Evolutionary conservation across 176 grass and related monocot genomes (phyloP).

Genomic region (Puccinellia tenuiflora): DNA sequence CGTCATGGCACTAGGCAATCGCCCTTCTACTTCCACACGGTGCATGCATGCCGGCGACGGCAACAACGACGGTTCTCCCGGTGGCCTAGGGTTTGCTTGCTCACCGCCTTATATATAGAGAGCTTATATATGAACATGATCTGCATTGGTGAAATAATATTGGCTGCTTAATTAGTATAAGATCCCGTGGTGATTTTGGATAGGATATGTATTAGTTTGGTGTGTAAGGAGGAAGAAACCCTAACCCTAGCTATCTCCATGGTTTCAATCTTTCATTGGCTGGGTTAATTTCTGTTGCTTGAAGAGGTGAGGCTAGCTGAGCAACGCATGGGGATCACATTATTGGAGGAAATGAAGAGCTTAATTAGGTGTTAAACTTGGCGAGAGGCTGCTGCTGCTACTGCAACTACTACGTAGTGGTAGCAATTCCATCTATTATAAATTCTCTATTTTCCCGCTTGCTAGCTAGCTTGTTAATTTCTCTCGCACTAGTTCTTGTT

Average conservation of each 20-base stretch:
- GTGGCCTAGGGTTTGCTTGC: slow-evolving; percentile 39
- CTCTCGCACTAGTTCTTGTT: slow-evolving; percentile 2
- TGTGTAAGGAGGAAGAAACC: slow-evolving; percentile 34
- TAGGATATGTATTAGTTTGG: slow-evolving; percentile 4
- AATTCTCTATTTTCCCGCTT: background rate
- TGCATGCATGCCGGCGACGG: slow-evolving; percentile 15
- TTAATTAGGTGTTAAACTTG: background rate
- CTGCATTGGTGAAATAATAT: slow-evolving; percentile 37
- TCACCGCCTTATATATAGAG: slow-evolving; percentile 18
- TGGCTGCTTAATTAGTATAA: slow-evolving; percentile 20
- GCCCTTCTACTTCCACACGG: background rate
- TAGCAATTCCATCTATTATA: background rate
- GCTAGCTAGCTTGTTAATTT: background rate
- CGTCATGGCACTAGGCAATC: slow-evolving; percentile 69
- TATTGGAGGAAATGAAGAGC: slow-evolving; percentile 5
- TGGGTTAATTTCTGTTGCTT: slow-evolving; percentile 18
- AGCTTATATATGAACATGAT: slow-evolving; percentile 30
- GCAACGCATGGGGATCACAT: slow-evolving; percentile 17
- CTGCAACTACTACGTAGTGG: background rate
- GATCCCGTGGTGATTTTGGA: slow-evolving; percentile 37
- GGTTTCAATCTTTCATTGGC: slow-evolving; percentile 20
- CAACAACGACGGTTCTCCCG: background rate
- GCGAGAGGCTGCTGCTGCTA: background rate
- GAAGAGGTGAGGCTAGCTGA: background rate
- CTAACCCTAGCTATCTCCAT: slow-evolving; percentile 56